These are phyloP conservation scores for Phialemonium atrogriseum DNA, from an alignment of 2,329 filamentous ascomycete genomes.

Conservation along the genomic window DNA sequence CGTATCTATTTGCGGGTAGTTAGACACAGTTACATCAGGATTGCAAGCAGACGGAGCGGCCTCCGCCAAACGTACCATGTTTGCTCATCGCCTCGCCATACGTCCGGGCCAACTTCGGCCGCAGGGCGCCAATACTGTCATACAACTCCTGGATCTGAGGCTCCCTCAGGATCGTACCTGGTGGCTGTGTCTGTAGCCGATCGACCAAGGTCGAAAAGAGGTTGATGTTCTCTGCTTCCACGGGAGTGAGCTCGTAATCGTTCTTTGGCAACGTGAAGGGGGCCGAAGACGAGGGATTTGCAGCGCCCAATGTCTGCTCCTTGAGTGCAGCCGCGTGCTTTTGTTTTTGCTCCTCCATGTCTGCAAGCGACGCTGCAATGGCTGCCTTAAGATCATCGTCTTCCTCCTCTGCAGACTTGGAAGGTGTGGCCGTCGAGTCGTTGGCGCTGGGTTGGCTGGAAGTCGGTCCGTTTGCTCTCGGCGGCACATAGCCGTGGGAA, in stretches of 20 bases:
- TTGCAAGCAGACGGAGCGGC: not conserved
- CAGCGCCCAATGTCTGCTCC: conserved; percentile 57
- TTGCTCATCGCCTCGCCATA: conserved; percentile 99
- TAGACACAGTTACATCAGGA: conserved; percentile 15
- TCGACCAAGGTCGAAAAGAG: conserved; percentile 92
- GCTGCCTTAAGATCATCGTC: conserved; percentile 90
- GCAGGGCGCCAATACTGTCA: conserved; percentile 87
- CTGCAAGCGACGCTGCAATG: conserved; percentile 86
- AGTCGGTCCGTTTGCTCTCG: conserved; percentile 26
- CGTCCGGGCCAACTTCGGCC: conserved; percentile 88
- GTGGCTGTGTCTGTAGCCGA: conserved; percentile 86
- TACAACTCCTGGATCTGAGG: conserved; percentile 98
- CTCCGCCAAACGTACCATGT: conserved; percentile 57
- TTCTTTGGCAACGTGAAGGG: conserved; percentile 65
- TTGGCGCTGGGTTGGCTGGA: conserved; percentile 24
- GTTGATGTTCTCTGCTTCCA: conserved; percentile 97
- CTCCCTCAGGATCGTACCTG: conserved; percentile 90
- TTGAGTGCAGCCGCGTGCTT: conserved; percentile 78
- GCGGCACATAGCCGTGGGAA: conserved; percentile 64
- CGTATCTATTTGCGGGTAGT: conserved; percentile 60
- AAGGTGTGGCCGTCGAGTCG: conserved; percentile 20
- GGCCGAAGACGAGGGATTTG: conserved; percentile 37
- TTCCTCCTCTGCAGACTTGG: conserved; percentile 64
- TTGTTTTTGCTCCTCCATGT: conserved; percentile 98
- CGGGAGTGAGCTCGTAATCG: conserved; percentile 86